Evolutionary conservation across 257 asterid genomes (phyloP), one percentile per base, ranked within the genome.

Genomic region (Apocynum venetum): DNA sequence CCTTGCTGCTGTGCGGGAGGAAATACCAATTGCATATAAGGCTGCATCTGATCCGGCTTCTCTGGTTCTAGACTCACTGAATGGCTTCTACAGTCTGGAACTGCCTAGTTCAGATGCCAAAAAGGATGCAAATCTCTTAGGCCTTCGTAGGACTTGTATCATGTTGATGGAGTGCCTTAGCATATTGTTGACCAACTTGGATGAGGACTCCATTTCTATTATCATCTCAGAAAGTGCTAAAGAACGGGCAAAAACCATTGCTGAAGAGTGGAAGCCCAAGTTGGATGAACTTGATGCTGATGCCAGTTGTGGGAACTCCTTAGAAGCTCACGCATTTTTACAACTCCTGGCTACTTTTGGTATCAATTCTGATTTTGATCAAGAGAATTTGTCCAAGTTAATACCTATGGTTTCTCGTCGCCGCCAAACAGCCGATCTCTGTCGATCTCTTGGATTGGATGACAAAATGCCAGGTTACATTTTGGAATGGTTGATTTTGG

Each of bases 401-500:
- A 91, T 96, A 79, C 99, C 99, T 53, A 96, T 96, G 99, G 99
- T 96, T 71, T 93, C 98, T 78, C 97, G 99, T 44, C 97, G 99
- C 57, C 91, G 98, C 53, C 99, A 96, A 83, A 90, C 97, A 65
- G 97, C 99, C 77, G 99, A 96, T 78, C 82, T 96, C 76, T 96
- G 99, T 77, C 98, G 97, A 75, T 87, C 82, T 77, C 99, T 96
- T 87, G 98, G 97, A 71, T 83, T 96, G 87, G 84, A 97, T 0
- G 96, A 93, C 80, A 91, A 90, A 85, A 96, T 96, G 97, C 97
- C 97, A 89, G 98, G 98, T 93, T 88, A 69, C 85, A 65, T 68
- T 82, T 46, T 72, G 72, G 53, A 20, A 38, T 60, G 67, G 35
- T 66, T 83, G 43, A 19, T 86, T 43, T 61, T 78, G 35, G 53